A percentile compares a stretch with the other conserved stretches of the same genome.
Evolutionary conservation across 345 rosid species (phyloP).

Genomic region (Firmiana major): DNA sequence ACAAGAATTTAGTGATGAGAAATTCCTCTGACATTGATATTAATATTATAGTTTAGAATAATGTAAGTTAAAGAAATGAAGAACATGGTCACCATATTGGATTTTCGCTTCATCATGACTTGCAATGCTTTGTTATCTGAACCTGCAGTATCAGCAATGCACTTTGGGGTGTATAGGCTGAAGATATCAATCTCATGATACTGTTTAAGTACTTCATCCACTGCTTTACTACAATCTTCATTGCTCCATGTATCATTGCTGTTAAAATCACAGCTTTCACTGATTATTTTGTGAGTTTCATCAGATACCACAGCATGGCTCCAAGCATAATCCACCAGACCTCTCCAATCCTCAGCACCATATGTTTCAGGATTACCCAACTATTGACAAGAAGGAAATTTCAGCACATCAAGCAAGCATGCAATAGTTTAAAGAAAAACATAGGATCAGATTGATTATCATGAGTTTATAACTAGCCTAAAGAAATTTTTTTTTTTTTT

Average conservation of each 20-base stretch:
- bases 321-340: constrained; percentile 87
- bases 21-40: background rate
- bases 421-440: background rate
- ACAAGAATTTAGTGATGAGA: background rate
- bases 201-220: constrained; percentile 60
- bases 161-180: constrained; percentile 74
- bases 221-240: constrained; percentile 42
- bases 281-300: constrained; percentile 60
- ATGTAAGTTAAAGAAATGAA: background rate
- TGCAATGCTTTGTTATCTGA: constrained; percentile 21
- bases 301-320: constrained; percentile 91
- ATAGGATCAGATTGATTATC: background rate
- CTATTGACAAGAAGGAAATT: constrained; percentile 29
- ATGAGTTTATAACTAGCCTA: background rate
- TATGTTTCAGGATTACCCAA: constrained; percentile 90
- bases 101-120: constrained; percentile 34
- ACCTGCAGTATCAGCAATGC: constrained; percentile 39
- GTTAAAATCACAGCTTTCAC: constrained; percentile 51
- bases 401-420: background rate
- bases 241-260: constrained; percentile 62
- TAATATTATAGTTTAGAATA: background rate
- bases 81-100: constrained; percentile 43
- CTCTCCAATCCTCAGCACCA: constrained; percentile 75
- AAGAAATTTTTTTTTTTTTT: background rate
- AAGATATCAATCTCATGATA: constrained; percentile 71